Conservation (phyloP, 768 basidiomycete genomes). For the Boletus reticulatus region DNA sequence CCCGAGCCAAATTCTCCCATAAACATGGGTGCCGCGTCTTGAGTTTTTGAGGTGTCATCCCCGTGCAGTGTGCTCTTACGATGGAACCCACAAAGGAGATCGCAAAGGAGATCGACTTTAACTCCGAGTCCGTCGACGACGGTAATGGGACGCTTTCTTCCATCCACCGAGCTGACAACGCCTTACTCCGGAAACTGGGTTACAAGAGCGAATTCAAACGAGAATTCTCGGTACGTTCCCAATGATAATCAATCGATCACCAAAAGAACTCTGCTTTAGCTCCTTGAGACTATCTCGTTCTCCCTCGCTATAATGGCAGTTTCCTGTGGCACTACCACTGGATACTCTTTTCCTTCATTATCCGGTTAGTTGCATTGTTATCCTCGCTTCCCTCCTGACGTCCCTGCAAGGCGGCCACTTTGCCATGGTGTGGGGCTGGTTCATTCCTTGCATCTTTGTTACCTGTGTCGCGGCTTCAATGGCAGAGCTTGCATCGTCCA, state of each 20-base stretch:
- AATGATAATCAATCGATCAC: background rate
- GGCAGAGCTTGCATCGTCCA: conserved; percentile 9
- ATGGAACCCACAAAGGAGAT: background rate
- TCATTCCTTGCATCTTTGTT: conserved; percentile 14
- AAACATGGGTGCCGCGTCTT: too few relatives aligned
- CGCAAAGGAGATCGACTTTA: background rate
- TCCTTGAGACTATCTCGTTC: conserved; percentile 24
- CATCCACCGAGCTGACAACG: conserved; percentile 17
- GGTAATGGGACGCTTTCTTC: conserved; percentile 1
- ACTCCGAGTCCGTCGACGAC: conserved; percentile 1
- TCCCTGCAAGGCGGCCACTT: conserved; percentile 14
- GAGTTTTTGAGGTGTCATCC: too few relatives aligned
- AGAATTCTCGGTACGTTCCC: conserved; percentile 22
- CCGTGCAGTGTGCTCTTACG: too few relatives aligned
- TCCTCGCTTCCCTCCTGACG: background rate
- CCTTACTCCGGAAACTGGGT: conserved; percentile 20
- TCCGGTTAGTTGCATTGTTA: conserved; percentile 9
- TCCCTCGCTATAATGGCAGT: conserved; percentile 23
- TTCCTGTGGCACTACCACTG: conserved; percentile 18
- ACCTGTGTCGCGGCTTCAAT: conserved; percentile 11
- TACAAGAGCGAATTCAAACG: conserved; percentile 27
- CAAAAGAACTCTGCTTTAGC: background rate
- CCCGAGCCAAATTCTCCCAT: too few relatives aligned
- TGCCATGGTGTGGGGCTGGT: conserved; percentile 20
- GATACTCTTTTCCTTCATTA: conserved; percentile 3